Evolutionary conservation across 345 rosid species (phyloP), one percentile per base, ranked within the genome.

Genomic region (Gossypium australe): DNA sequence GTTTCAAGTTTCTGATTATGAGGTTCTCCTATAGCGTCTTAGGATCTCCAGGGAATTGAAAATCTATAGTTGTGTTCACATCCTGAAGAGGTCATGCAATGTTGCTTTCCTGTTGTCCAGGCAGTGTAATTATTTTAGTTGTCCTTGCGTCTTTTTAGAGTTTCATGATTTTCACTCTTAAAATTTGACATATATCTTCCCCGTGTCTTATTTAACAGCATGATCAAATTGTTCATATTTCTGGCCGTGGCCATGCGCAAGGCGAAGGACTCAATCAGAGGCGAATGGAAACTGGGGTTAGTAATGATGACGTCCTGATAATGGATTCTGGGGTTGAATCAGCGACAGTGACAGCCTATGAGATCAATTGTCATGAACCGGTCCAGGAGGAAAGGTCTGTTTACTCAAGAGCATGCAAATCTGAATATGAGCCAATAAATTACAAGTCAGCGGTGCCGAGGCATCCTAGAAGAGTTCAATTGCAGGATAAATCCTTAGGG

Each of bases 391-490:
- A 58, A 47, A 22, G 17, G 47, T 57, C 77, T 18, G 51, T 22
- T 34, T 43, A 5, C n/a, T 66, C 47, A 52, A 79, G 60, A 70
- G n/a, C 62, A 20, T 10, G 49, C 52, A 67, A 80, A 75, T 13
- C 79, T 47, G 47, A 47, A 48, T 11, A 52, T 29, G 48, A 27
- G 65, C 71, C 60, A 14, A 76, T 49, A 52, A 38, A 64, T 41
- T 48, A 16, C n/a, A 29, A 53, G 45, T 7, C 77, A 20, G 52
- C 52, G 49, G 52, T 25, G 29, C 41, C 34, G 20, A 13, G 59
- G 59, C 38, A 14, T 64, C 70, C 71, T 20, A 17, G 4, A 60
- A 10, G 17, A 13, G 16, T 63, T 49, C 53, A 60, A 49, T 52
- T 27, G 60, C 60, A 13, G 74, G 47, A 22, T 27, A 22, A 65